Percentiles rank a stretch among this genome's conserved stretches.
These are phyloP conservation scores for Heliophila coronopifolia DNA, from an alignment of 441 rosid genomes.

Conservation along the genomic window DNA sequence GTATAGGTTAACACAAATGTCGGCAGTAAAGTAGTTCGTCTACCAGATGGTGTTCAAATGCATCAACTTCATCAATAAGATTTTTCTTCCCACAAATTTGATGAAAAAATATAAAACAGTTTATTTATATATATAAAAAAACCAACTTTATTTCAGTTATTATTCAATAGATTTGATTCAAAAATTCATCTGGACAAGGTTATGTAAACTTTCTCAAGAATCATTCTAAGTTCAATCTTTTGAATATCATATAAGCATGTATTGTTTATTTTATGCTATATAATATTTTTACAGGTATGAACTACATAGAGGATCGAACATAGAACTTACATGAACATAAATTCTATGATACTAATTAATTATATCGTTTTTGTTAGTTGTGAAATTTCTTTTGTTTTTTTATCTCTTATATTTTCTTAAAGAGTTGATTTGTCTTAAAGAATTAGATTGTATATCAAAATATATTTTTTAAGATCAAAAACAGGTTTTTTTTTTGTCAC, in stretches of 20 bases:
- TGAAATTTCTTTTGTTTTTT: no score
- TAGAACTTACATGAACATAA: no score
- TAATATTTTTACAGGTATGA: conserved; percentile 44
- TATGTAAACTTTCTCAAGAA: conserved; percentile 43
- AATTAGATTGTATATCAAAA: no score
- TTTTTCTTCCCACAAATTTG: background rate
- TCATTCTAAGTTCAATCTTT: conserved; percentile 21
- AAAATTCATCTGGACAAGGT: conserved; percentile 61
- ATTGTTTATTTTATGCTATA: conserved; percentile 1
- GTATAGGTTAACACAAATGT: conserved; percentile 71
- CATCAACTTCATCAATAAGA: conserved; percentile 56
- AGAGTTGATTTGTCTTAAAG: no score
- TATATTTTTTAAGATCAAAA: no score
- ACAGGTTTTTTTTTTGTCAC: no score
- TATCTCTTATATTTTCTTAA: no score
- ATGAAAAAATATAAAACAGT: background rate
- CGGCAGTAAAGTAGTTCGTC: conserved; percentile 58
- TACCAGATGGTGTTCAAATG: conserved; percentile 51
- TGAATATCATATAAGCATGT: background rate
- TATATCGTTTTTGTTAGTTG: no score
- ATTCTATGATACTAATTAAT: no score
- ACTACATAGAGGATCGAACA: no score
- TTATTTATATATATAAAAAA: background rate
- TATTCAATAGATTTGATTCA: conserved; percentile 63
- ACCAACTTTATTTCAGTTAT: conserved; percentile 33